A percentile compares a stretch with the other conserved stretches of the same genome.
phyloP scores from a whole-genome alignment of 164 flowering plant genomes.

The Brasenia schreberi region DNA sequence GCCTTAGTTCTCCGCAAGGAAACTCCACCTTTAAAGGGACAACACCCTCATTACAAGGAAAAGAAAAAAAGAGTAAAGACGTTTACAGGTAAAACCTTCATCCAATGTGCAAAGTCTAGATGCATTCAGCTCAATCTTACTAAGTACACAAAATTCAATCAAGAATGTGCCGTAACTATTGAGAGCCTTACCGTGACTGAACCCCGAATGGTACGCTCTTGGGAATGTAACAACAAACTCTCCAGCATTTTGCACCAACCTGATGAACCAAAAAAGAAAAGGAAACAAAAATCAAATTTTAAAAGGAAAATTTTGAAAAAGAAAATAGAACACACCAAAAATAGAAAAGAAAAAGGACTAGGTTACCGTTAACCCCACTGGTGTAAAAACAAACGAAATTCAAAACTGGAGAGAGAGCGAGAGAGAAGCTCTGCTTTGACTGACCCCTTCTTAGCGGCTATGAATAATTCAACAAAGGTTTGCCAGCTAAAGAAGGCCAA shows the following conservation, averaged over 20 bases:
- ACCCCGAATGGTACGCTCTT: conserved; percentile 97
- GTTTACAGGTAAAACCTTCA: too few species aligned
- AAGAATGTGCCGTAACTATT: background rate
- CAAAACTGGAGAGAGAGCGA: background rate
- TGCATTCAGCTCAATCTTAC: too few species aligned
- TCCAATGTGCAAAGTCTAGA: too few species aligned
- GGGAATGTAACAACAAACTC: conserved; percentile 99
- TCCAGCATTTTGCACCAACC: conserved; percentile 97
- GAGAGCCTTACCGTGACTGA: conserved; percentile 77
- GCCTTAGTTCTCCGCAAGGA: too few species aligned
- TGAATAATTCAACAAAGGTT: background rate
- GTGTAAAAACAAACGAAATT: background rate
- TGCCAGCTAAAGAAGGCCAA: background rate
- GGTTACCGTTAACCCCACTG: background rate
- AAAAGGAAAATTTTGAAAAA: background rate
- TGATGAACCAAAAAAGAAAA: conserved; percentile 14
- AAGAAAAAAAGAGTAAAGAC: too few species aligned
- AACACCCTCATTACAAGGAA: too few species aligned
- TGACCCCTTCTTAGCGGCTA: too few species aligned
- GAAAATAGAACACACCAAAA: background rate
- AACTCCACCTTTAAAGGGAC: too few species aligned
- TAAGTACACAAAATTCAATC: background rate
- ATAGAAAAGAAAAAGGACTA: background rate
- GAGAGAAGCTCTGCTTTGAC: too few species aligned
- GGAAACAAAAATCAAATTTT: background rate